A percentile compares a stretch with the other conserved stretches of the same genome.
Evolutionary conservation across 805 yeast genomes (phyloP).

Genomic region (Wickerhamomyces tratensis): DNA sequence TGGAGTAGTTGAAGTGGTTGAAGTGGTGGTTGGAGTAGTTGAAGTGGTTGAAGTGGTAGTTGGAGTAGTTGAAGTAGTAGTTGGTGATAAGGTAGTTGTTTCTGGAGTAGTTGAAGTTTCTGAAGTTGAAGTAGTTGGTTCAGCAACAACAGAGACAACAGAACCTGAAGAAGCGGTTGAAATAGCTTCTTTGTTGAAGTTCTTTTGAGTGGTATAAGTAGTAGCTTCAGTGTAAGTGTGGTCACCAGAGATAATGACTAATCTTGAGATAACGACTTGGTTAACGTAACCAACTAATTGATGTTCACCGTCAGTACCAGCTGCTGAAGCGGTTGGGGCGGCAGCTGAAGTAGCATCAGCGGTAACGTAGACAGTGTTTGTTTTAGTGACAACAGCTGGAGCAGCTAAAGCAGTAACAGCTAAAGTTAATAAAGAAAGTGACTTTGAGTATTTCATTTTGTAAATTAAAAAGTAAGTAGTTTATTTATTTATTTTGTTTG

Average conservation of each 20-base stretch:
- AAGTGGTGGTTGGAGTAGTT: slow-evolving; percentile 9
- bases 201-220: slow-evolving; percentile 10
- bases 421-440: slow-evolving; percentile 13
- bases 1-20: slow-evolving; percentile 11
- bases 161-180: slow-evolving; percentile 1
- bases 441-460: slow-evolving; percentile 15
- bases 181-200: neutral
- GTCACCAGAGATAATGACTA: slow-evolving; percentile 12
- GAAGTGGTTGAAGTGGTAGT: slow-evolving; percentile 8
- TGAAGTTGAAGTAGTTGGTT: slow-evolving; percentile 13
- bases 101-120: neutral
- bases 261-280: slow-evolving; percentile 16
- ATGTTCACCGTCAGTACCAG: slow-evolving; percentile 3
- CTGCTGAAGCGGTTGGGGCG: slow-evolving; percentile 8
- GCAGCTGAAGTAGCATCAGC: slow-evolving; percentile 8
- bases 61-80: slow-evolving; percentile 16
- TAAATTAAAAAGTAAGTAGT: no score
- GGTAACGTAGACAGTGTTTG: slow-evolving; percentile 17
- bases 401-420: slow-evolving; percentile 17
- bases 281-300: slow-evolving; percentile 14
- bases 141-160: slow-evolving; percentile 7
- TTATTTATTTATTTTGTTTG: no score
- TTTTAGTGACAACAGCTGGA: slow-evolving; percentile 17
- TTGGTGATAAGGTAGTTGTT: slow-evolving; percentile 4
- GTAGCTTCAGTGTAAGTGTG: slow-evolving; percentile 12